These are phyloP conservation scores for Bryoglossum gracile DNA, from an alignment of 495 filamentous ascomycete genomes.

Conservation along the genomic window DNA sequence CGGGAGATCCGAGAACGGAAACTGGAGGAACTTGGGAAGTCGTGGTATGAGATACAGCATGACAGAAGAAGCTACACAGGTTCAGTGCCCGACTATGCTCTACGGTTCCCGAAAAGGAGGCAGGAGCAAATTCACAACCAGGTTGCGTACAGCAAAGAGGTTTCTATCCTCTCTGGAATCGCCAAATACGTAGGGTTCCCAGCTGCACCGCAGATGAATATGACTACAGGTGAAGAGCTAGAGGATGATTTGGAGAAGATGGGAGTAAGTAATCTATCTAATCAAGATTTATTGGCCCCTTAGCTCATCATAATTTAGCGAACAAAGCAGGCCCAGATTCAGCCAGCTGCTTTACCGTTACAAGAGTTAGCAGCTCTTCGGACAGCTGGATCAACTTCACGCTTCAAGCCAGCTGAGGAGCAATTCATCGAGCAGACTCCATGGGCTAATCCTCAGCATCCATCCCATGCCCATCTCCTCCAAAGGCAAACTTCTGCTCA, in stretches of 20 bases:
- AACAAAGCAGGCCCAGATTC: constrained; percentile 24
- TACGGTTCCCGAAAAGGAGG: constrained; percentile 63
- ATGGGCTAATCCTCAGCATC: constrained; percentile 85
- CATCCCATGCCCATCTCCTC: constrained; percentile 48
- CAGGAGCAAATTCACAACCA: constrained; percentile 71
- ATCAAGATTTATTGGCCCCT: too few species aligned
- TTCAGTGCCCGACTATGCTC: constrained; percentile 69
- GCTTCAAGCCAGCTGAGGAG: constrained; percentile 63
- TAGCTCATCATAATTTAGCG: constrained; percentile 28
- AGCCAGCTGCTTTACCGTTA: constrained; percentile 11
- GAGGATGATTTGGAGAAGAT: constrained; percentile 87
- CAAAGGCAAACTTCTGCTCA: constrained; percentile 24
- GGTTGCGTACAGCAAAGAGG: constrained; percentile 85
- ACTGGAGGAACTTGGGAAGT: constrained; percentile 71
- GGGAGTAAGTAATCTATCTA: constrained; percentile 84
- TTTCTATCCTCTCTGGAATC: constrained; percentile 81
- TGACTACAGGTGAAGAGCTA: constrained; percentile 62
- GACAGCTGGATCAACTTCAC: constrained; percentile 22
- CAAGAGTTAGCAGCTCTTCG: constrained; percentile 35
- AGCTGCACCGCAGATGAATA: constrained; percentile 75
- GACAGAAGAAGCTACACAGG: constrained; percentile 79
- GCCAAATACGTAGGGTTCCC: constrained; percentile 94
- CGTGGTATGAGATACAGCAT: constrained; percentile 86
- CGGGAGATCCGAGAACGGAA: constrained; percentile 73
- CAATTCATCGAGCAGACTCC: constrained; percentile 76